These are phyloP conservation scores for Dendrocalamus latiflorus DNA, from an alignment of 202 grass and related monocot genomes.

Conservation along the genomic window DNA sequence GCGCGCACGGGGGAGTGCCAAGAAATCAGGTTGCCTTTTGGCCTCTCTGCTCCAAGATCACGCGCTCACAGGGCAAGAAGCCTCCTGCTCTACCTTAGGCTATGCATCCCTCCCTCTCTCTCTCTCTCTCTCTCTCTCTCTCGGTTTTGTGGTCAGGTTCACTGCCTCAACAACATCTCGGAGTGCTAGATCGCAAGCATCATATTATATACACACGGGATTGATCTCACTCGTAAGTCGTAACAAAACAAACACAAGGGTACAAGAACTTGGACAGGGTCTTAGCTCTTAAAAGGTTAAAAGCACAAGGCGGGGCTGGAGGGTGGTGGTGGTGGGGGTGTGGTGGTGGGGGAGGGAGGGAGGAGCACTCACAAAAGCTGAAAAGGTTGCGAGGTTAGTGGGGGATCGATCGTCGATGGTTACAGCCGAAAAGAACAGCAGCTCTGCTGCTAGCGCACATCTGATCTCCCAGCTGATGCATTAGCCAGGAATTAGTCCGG, in stretches of 20 bases:
- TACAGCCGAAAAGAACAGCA: constrained; percentile 1
- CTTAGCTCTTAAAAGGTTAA: background rate
- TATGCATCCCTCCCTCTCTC: background rate
- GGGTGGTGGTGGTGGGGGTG: background rate
- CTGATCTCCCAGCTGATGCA: background rate
- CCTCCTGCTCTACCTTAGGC: background rate
- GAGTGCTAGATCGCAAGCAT: background rate
- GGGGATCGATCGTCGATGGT: background rate
- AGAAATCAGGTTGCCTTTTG: background rate
- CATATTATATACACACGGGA: background rate
- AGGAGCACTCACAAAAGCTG: constrained; percentile 21
- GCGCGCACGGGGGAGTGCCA: background rate
- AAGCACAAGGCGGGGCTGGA: background rate
- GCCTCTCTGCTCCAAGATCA: background rate
- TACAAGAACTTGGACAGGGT: background rate
- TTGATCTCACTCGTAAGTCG: background rate
- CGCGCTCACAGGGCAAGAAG: background rate
- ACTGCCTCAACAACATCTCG: background rate
- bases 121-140: background rate
- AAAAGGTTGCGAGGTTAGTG: constrained; percentile 4
- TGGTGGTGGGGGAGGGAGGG: background rate
- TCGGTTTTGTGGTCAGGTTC: background rate
- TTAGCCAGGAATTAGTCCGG: background rate
- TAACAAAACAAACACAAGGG: background rate
- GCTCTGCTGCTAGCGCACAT: background rate